A percentile compares a stretch with the other conserved stretches of the same genome.
phyloP scores from a whole-genome alignment of 2,329 filamentous ascomycete genomes.

The Cryphonectria naterciae region DNA sequence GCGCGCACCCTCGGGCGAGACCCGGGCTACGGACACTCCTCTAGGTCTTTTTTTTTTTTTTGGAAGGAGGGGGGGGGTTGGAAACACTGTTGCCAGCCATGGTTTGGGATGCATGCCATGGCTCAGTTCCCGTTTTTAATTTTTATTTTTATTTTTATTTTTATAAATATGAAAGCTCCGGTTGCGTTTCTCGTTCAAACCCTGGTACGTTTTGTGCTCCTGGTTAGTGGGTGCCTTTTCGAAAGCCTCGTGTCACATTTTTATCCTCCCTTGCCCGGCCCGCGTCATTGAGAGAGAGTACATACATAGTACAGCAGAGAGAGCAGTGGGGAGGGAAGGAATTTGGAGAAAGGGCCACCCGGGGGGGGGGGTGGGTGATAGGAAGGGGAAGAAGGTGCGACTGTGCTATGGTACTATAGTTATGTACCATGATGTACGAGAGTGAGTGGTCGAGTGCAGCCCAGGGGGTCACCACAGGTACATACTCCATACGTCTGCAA shows the following conservation, averaged over 20 bases:
- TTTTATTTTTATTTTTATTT: background rate
- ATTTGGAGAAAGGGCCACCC: no score
- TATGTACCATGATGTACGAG: background rate
- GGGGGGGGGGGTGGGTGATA: no score
- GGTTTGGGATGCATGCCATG: background rate
- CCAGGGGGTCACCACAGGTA: background rate
- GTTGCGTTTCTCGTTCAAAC: background rate
- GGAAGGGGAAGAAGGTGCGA: background rate
- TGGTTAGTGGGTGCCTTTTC: background rate
- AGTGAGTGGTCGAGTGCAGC: background rate
- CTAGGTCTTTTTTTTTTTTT: background rate
- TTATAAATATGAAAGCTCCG: background rate
- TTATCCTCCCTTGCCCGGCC: background rate
- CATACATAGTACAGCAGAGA: no score
- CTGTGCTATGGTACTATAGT: background rate
- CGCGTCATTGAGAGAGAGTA: no score
- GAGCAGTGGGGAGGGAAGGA: no score
- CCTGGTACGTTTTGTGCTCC: background rate
- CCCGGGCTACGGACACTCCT: background rate
- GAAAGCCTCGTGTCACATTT: background rate
- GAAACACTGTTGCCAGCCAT: background rate
- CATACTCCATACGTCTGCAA: conserved; percentile 2
- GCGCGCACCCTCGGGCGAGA: background rate
- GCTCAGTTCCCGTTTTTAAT: background rate
- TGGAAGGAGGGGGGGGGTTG: background rate